phyloP scores from a whole-genome alignment of 495 filamentous ascomycete genomes.

The Trichocladium uniseriatum region DNA sequence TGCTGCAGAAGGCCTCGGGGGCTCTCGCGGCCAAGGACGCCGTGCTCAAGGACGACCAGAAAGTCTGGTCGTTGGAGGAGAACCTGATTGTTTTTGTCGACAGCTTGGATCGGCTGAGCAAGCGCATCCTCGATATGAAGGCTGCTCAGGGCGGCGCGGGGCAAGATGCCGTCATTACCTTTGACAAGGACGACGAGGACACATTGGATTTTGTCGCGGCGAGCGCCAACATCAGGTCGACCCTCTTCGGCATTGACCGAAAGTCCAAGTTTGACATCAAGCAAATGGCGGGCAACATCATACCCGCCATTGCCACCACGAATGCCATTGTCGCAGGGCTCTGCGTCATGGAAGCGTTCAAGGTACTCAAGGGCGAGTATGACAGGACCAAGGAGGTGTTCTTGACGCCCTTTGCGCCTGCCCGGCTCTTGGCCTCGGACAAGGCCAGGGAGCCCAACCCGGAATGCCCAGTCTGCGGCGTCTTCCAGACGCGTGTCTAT shows the following conservation, averaged over 20 bases:
- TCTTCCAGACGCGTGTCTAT: slow-evolving; percentile 52
- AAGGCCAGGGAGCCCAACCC: slow-evolving; percentile 64
- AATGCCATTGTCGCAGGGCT: slow-evolving; percentile 94
- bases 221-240: slow-evolving; percentile 77
- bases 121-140: slow-evolving; percentile 55
- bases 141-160: slow-evolving; percentile 37
- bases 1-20: slow-evolving; percentile 36
- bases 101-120: slow-evolving; percentile 68
- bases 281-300: slow-evolving; percentile 99
- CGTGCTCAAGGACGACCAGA: slow-evolving; percentile 59
- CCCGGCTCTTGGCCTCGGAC: slow-evolving; percentile 65
- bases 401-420: slow-evolving; percentile 70
- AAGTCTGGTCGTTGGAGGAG: slow-evolving; percentile 69
- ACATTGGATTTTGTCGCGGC: slow-evolving; percentile 92
- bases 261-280: slow-evolving; percentile 96
- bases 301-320: slow-evolving; percentile 95
- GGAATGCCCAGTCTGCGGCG: slow-evolving; percentile 72
- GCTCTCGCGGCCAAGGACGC: slow-evolving; percentile 41
- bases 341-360: slow-evolving; percentile 89
- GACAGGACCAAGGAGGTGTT: slow-evolving; percentile 60
- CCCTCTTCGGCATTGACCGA: slow-evolving; percentile 73
- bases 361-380: slow-evolving; percentile 71
- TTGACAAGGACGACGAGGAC: slow-evolving; percentile 96
- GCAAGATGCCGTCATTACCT: slow-evolving; percentile 58
- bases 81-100: slow-evolving; percentile 81